Conservation (phyloP, 306 rosid species). For the Medicago truncatula region DNA sequence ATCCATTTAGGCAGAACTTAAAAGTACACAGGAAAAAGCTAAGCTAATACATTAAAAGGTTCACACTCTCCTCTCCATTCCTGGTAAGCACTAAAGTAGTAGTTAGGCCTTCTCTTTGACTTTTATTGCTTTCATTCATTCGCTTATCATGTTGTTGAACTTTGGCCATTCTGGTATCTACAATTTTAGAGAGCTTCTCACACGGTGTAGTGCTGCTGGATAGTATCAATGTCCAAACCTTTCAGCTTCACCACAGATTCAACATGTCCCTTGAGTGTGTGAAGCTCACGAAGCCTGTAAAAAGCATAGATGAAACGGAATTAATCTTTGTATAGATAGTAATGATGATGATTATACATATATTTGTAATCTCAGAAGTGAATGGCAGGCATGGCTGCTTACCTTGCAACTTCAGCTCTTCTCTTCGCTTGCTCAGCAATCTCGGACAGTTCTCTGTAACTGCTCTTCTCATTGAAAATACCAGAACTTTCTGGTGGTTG, state of each 20-base stretch:
- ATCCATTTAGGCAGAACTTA: conserved; percentile 43
- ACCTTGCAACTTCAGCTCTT: conserved; percentile 99
- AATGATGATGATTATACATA: background rate
- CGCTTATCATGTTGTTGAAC: conserved; percentile 32
- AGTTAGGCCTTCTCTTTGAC: conserved; percentile 47
- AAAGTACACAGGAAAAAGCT: conserved; percentile 42
- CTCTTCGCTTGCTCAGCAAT: conserved; percentile 98
- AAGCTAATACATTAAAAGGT: conserved; percentile 3
- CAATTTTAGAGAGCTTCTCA: conserved; percentile 46
- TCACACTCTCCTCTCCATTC: conserved; percentile 38
- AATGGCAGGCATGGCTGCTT: conserved; percentile 18
- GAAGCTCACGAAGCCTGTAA: conserved; percentile 89
- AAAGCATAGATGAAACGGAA: conserved; percentile 5
- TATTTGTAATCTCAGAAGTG: background rate
- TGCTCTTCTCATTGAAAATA: conserved; percentile 80
- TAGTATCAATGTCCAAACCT: conserved; percentile 90
- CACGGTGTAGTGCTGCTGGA: conserved; percentile 97
- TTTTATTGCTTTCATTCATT: conserved; percentile 30
- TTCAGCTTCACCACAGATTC: conserved; percentile 98
- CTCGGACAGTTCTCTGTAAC: conserved; percentile 93
- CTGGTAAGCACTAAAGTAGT: conserved; percentile 36
- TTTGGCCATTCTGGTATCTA: conserved; percentile 41
- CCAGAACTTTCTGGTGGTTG: conserved; percentile 74
- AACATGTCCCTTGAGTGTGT: conserved; percentile 95
- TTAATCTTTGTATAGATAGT: conserved; percentile 2